Percentiles rank a stretch among this genome's conserved stretches.
Evolutionary conservation across 768 basidiomycete genomes (phyloP).

Genomic region (Neoboletus brunneissimus): DNA sequence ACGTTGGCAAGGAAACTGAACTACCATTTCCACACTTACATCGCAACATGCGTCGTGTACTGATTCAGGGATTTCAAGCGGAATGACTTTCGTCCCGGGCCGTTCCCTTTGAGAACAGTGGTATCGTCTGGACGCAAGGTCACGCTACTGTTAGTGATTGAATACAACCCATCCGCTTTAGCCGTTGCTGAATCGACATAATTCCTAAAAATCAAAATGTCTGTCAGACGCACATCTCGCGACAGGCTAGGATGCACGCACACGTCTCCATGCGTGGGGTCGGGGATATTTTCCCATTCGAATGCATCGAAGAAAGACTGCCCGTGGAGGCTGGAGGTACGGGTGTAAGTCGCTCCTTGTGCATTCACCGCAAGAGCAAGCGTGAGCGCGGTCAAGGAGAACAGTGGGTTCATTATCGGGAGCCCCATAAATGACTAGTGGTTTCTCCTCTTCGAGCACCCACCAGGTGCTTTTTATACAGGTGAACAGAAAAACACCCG

Average conservation of each 20-base stretch:
- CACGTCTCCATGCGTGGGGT: slow-evolving; percentile 32
- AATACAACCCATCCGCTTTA: slow-evolving; percentile 51
- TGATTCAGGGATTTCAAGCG: slow-evolving; percentile 26
- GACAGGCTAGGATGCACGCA: background rate
- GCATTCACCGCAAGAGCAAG: background rate
- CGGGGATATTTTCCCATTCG: slow-evolving; percentile 20
- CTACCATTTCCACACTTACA: slow-evolving; percentile 13
- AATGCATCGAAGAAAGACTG: slow-evolving; percentile 43
- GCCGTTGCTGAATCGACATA: slow-evolving; percentile 50
- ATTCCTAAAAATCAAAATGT: slow-evolving; percentile 26
- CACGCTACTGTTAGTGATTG: slow-evolving; percentile 40
- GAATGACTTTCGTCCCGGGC: slow-evolving; percentile 33
- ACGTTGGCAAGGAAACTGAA: background rate
- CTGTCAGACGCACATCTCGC: background rate
- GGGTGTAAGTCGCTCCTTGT: slow-evolving; percentile 16
- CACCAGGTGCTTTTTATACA: background rate
- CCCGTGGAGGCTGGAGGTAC: slow-evolving; percentile 44
- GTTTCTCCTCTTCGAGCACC: background rate
- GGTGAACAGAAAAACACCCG: background rate
- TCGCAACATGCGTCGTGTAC: slow-evolving; percentile 33
- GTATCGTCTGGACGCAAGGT: slow-evolving; percentile 32
- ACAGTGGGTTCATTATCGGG: background rate
- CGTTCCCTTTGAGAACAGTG: slow-evolving; percentile 24
- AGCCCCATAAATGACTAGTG: background rate
- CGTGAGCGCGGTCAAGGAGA: background rate